phyloP scores from a whole-genome alignment of 768 basidiomycete species.

The Naganishia friedmannii region DNA sequence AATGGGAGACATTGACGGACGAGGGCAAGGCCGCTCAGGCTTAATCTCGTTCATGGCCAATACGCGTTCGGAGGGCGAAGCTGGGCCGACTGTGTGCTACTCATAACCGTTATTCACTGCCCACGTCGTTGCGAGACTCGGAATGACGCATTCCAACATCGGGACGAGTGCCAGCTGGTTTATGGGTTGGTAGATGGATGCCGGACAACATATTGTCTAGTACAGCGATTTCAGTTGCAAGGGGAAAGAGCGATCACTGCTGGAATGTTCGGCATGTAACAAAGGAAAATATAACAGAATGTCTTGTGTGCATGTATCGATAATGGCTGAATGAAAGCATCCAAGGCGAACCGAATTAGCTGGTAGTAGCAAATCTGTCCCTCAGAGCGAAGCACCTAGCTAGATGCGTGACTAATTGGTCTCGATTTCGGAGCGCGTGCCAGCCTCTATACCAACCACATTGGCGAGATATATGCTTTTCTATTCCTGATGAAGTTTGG shows the following conservation, averaged over 20 bases:
- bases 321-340: not conserved
- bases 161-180: not conserved
- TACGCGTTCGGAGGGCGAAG: not conserved
- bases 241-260: not conserved
- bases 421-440: too few relatives aligned
- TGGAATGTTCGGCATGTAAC: constrained; percentile 8
- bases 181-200: not conserved
- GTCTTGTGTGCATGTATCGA: constrained; percentile 19
- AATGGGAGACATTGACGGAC: constrained; percentile 30
- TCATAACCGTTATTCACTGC: not conserved
- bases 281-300: not conserved
- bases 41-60: not conserved
- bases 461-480: too few relatives aligned
- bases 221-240: not conserved
- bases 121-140: not conserved
- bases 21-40: constrained; percentile 27
- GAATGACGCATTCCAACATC: not conserved
- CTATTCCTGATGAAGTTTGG: too few relatives aligned
- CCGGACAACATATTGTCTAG: not conserved
- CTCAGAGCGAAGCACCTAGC: too few relatives aligned
- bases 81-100: too few relatives aligned
- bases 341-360: too few relatives aligned
- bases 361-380: too few relatives aligned
- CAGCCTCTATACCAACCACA: too few relatives aligned
- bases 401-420: too few relatives aligned